These are phyloP conservation scores for Castanea sativa DNA, from an alignment of 306 rosid species.

Conservation along the genomic window DNA sequence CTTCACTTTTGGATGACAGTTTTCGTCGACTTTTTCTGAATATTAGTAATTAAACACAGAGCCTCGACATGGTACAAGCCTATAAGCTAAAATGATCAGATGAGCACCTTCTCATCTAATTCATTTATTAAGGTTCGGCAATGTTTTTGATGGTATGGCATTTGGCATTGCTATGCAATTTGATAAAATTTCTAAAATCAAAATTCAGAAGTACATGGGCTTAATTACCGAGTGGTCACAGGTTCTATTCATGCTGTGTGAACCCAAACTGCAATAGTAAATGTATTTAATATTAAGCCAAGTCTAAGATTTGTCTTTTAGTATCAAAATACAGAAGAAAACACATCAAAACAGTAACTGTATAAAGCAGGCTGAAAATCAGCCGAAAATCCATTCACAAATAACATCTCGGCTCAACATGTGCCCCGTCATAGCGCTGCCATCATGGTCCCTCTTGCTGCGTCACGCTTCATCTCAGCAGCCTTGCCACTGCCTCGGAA, in stretches of 20 bases:
- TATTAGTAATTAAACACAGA: background rate
- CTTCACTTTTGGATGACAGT: too few relatives aligned
- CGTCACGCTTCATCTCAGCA: slow-evolving; percentile 61
- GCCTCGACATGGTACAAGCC: background rate
- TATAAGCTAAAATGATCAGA: background rate
- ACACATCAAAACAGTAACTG: background rate
- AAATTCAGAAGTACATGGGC: background rate
- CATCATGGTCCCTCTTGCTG: slow-evolving; percentile 83
- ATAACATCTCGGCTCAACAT: slow-evolving; percentile 12
- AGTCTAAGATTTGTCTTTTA: background rate
- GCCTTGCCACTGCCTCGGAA: slow-evolving; percentile 97
- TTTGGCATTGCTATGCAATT: background rate
- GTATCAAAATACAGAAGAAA: background rate
- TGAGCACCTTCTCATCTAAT: background rate
- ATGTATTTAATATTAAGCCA: background rate
- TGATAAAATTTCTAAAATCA: background rate
- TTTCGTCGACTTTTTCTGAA: background rate
- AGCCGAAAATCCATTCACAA: slow-evolving; percentile 2
- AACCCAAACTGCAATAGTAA: background rate
- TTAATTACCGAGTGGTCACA: background rate
- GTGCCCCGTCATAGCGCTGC: slow-evolving; percentile 56
- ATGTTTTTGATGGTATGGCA: background rate
- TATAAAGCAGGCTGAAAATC: slow-evolving; percentile 13
- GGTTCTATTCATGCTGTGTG: background rate
- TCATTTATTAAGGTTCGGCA: background rate